A percentile compares a stretch with the other conserved stretches of the same genome.
Conservation (phyloP, 495 filamentous ascomycete species). For the Sphaerosporella brunnea region DNA sequence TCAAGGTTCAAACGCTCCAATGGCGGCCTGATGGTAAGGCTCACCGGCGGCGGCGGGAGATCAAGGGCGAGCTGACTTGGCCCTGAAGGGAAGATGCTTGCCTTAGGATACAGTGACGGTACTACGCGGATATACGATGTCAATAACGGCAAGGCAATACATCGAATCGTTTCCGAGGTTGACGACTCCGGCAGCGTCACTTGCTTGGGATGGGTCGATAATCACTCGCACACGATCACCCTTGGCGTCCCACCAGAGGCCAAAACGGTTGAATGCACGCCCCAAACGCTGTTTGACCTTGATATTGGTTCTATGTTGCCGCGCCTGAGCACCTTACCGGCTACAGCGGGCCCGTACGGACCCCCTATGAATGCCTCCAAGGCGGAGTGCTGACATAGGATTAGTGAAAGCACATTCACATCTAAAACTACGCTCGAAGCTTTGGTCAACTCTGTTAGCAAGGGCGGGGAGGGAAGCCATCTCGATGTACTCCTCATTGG, state of each 20-base stretch:
- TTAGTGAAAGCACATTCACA: slow-evolving; percentile 25
- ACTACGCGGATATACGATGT: slow-evolving; percentile 25
- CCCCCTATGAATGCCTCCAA: not conserved
- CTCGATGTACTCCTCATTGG: slow-evolving; percentile 68
- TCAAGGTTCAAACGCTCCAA: slow-evolving; percentile 16
- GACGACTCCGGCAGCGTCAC: slow-evolving; percentile 19
- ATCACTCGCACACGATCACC: slow-evolving; percentile 10
- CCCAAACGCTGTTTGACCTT: slow-evolving; percentile 23
- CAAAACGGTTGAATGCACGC: slow-evolving; percentile 20
- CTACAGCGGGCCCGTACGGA: slow-evolving; percentile 21
- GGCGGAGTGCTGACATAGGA: too few species aligned
- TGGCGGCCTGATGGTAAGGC: slow-evolving; percentile 25
- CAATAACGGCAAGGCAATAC: slow-evolving; percentile 25
- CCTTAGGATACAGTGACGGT: slow-evolving; percentile 23
- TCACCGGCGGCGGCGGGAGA: too few species aligned
- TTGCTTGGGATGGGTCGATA: slow-evolving; percentile 26
- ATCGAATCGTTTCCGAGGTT: slow-evolving; percentile 20
- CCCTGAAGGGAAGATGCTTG: slow-evolving; percentile 23
- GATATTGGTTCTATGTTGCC: slow-evolving; percentile 25
- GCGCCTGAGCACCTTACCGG: slow-evolving; percentile 21
- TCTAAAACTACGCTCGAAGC: slow-evolving; percentile 25
- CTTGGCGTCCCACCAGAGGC: slow-evolving; percentile 1
- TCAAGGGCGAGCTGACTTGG: slow-evolving; percentile 7
- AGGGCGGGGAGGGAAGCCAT: slow-evolving; percentile 20
- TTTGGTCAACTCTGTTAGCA: slow-evolving; percentile 23